Conservation (phyloP, 192 early-diverging fungal species). For the Coemansia sp. region DNA sequence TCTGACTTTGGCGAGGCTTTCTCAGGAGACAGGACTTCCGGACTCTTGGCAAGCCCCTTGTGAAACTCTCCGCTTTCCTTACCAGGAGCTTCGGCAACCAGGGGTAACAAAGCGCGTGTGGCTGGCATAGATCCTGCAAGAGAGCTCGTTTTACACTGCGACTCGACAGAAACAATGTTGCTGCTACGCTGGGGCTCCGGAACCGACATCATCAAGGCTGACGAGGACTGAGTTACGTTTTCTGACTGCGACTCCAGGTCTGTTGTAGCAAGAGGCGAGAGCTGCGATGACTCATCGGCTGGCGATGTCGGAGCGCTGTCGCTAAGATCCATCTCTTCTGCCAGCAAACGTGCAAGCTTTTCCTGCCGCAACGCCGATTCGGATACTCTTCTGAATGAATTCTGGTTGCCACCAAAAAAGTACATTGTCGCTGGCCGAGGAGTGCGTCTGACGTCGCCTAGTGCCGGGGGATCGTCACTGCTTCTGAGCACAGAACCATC, state of each 20-base stretch:
- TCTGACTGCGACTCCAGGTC: constrained; percentile 6
- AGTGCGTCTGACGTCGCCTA: constrained; percentile 11
- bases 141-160: neutral
- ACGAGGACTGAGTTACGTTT: neutral
- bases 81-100: neutral
- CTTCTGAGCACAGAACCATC: constrained; percentile 2
- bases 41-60: neutral
- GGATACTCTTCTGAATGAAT: constrained; percentile 24
- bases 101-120: neutral
- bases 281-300: constrained; percentile 16
- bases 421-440: constrained; percentile 48
- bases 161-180: constrained; percentile 3
- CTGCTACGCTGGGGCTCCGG: constrained; percentile 22
- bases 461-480: constrained; percentile 2
- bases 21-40: neutral
- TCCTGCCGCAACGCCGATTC: constrained; percentile 43
- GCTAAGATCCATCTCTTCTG: constrained; percentile 31
- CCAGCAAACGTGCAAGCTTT: constrained; percentile 38
- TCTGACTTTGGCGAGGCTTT: neutral
- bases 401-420: constrained; percentile 16
- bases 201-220: constrained; percentile 12
- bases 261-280: constrained; percentile 9
- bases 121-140: neutral
- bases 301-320: constrained; percentile 45
- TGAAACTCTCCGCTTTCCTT: neutral